Conservation (phyloP, 768 basidiomycete species). For the Terana coerulea region DNA sequence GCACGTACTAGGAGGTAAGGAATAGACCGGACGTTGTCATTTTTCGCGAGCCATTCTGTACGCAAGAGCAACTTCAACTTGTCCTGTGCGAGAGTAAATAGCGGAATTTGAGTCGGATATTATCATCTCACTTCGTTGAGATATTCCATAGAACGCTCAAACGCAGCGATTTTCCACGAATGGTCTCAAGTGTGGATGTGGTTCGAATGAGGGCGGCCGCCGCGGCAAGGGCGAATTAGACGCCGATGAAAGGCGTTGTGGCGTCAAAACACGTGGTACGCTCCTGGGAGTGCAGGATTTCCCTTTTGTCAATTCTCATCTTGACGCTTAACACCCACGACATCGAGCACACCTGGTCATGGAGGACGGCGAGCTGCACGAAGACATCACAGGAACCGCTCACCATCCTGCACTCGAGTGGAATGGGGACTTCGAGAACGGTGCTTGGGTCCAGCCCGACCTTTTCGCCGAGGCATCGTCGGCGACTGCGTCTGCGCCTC, state of each 20-base stretch:
- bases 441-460: not conserved
- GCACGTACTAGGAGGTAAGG: constrained; percentile 64
- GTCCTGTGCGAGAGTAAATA: constrained; percentile 36
- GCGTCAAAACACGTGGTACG: no score
- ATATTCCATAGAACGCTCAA: not conserved
- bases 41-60: constrained; percentile 75
- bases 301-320: no score
- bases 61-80: constrained; percentile 50
- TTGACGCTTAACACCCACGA: no score
- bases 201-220: no score
- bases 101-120: constrained; percentile 5
- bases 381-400: constrained; percentile 12
- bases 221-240: no score
- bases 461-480: constrained; percentile 1
- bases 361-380: constrained; percentile 24
- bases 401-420: constrained; percentile 61
- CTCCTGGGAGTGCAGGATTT: no score
- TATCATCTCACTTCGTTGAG: not conserved
- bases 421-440: constrained; percentile 38
- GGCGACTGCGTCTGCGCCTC: not conserved
- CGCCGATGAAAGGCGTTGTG: no score
- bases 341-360: no score
- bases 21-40: constrained; percentile 52
- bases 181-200: no score
- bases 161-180: no score